Percentiles rank a stretch among this genome's conserved stretches.
Evolutionary conservation across 768 basidiomycete genomes (phyloP).

Genomic region (Amanita pseudoporphyria): DNA sequence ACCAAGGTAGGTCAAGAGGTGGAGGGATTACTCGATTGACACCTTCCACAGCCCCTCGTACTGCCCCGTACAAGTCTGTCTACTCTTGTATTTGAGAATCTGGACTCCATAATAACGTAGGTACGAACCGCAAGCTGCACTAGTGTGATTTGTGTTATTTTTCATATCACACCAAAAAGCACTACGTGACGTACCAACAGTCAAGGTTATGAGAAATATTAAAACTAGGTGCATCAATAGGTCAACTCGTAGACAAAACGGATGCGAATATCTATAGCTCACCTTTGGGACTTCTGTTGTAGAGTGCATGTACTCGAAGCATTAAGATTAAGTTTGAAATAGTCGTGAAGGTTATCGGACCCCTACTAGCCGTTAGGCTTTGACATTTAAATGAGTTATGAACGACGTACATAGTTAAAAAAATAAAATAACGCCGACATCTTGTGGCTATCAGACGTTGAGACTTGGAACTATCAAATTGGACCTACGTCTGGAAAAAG

Average conservation of each 20-base stretch:
- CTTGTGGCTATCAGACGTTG: background rate
- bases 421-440: background rate
- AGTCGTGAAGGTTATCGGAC: background rate
- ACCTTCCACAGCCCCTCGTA: background rate
- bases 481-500: background rate
- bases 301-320: background rate
- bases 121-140: slow-evolving; percentile 1
- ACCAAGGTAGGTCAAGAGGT: background rate
- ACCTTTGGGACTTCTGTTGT: slow-evolving; percentile 1
- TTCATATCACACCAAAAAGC: background rate
- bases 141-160: background rate
- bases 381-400: too few relatives aligned
- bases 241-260: background rate
- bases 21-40: background rate
- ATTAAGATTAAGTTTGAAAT: background rate
- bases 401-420: background rate
- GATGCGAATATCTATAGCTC: background rate
- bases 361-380: background rate
- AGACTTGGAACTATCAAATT: background rate
- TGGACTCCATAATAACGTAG: background rate
- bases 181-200: background rate
- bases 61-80: background rate
- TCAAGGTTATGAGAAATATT: background rate
- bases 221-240: background rate
- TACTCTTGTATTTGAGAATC: background rate